Base-by-base conservation (phyloP, 2,329 filamentous ascomycete species). In the Corinectria fuckeliana region DNA sequence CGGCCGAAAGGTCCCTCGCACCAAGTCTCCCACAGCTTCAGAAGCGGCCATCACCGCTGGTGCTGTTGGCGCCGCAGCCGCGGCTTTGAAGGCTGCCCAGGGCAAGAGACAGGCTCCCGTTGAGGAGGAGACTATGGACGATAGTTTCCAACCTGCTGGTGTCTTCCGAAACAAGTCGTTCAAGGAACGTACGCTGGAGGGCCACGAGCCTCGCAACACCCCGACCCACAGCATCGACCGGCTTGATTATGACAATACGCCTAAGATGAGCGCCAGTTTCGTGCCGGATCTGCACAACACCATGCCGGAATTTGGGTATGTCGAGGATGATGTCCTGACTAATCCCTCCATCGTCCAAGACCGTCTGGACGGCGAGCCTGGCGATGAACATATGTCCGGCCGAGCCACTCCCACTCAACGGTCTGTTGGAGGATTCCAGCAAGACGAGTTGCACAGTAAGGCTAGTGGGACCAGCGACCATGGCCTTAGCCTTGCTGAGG, bases 271-370 rank as follows among this genome's bases (percentile, higher is more conserved):
- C 38, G 85, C 89, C 41, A 92, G 83, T 72, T 89, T 88, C 45
- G 74, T 93, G 60, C 92, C 92, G 3, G 83, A 89, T 64, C 77
- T 85, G 32, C 78, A 88, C 56, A 82, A 93, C 66, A 89, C 90
- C 5, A 85, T 93, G 80, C 91, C 90, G 0, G 92, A 93, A 71
- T 88, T 91, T 69, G 92, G 90, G 4, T 90, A 91, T 65, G 67
- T 78, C 2, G 80, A 84, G 10, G 84, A 86, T 34, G 92, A 96
- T 61, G 83, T 92, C 14, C 89, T 87, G 44, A 96, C 93, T 16
- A 96, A 96, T 71, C 92, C 92, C 3, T 97, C 93, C 13, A 44
- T 59, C n/a, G 50, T 34, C 10, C 45, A 34, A 65, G 92, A 91
- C 16, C 89, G 88, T 1, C 84, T 90, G 49, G 88, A 86, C 50